Percentiles rank a stretch among this genome's conserved stretches.
phyloP scores from a whole-genome alignment of 768 basidiomycete genomes.

The Tylopilus balloui region DNA sequence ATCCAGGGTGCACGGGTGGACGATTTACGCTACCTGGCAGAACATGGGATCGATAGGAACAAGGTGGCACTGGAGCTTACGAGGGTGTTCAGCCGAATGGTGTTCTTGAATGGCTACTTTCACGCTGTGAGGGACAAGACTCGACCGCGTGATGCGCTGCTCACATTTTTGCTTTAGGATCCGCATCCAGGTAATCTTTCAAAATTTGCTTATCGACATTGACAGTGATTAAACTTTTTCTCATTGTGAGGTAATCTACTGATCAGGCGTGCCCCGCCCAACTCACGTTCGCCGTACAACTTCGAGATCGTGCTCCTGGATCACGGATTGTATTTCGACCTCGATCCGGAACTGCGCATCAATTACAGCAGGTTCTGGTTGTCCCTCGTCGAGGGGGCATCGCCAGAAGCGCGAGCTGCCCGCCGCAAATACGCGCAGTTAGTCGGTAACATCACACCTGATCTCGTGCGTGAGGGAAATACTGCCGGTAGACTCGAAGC shows the following conservation, averaged over 20 bases:
- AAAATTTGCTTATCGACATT: neutral
- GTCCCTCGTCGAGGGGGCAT: conserved; percentile 72
- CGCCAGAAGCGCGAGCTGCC: conserved; percentile 57
- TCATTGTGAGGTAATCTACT: conserved; percentile 70
- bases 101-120: conserved; percentile 91
- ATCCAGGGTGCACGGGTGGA: conserved; percentile 88
- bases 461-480: conserved; percentile 53
- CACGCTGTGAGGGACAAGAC: conserved; percentile 56
- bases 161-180: conserved; percentile 46
- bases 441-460: conserved; percentile 87
- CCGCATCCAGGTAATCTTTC: conserved; percentile 68
- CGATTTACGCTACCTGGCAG: conserved; percentile 76
- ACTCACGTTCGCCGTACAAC: conserved; percentile 79
- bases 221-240: neutral
- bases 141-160: conserved; percentile 4
- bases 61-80: conserved; percentile 88
- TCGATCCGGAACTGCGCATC: conserved; percentile 72
- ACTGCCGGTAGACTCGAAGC: neutral
- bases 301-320: conserved; percentile 96
- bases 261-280: conserved; percentile 65
- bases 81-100: conserved; percentile 91
- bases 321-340: conserved; percentile 91
- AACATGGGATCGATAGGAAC: conserved; percentile 85
- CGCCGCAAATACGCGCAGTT: conserved; percentile 84
- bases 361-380: conserved; percentile 91